Conservation (phyloP, 192 early-diverging fungal genomes). For the Jimgerdemannia flammicorona region DNA sequence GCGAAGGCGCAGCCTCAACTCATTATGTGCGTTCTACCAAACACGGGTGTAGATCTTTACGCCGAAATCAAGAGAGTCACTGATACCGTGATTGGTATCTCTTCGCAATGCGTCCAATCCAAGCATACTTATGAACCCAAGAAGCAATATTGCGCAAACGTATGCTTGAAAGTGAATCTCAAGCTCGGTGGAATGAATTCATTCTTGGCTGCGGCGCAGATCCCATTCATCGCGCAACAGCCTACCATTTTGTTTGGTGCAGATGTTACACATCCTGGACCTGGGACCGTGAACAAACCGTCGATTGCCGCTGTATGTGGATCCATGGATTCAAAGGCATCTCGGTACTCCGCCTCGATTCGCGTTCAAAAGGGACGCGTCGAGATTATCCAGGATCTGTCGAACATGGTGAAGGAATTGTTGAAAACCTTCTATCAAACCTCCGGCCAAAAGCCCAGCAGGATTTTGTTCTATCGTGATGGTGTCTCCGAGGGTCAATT, state of each 20-base stretch:
- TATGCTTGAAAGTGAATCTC: constrained; percentile 91
- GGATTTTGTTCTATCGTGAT: constrained; percentile 88
- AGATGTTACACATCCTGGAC: constrained; percentile 83
- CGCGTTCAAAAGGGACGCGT: constrained; percentile 64
- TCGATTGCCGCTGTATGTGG: constrained; percentile 80
- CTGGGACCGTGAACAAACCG: constrained; percentile 58
- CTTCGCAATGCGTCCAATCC: constrained; percentile 89
- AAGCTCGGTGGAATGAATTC: constrained; percentile 92
- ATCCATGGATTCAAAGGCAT: constrained; percentile 59
- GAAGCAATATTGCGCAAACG: constrained; percentile 93
- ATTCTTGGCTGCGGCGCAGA: constrained; percentile 50
- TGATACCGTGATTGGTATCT: constrained; percentile 85
- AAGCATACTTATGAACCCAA: constrained; percentile 76
- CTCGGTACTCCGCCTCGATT: constrained; percentile 59
- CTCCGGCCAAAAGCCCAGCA: constrained; percentile 67
- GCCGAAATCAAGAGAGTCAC: constrained; percentile 84
- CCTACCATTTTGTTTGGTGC: constrained; percentile 89
- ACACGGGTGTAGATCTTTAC: constrained; percentile 79
- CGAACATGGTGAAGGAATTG: constrained; percentile 59
- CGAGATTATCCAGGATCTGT: constrained; percentile 71
- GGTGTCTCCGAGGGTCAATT: constrained; percentile 91
- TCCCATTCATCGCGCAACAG: constrained; percentile 64
- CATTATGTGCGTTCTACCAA: constrained; percentile 78
- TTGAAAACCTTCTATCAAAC: constrained; percentile 62
- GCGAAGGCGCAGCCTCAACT: constrained; percentile 70